phyloP scores from a whole-genome alignment of 176 grass and related monocot species.

The Ampelocalamus luodianensis region DNA sequence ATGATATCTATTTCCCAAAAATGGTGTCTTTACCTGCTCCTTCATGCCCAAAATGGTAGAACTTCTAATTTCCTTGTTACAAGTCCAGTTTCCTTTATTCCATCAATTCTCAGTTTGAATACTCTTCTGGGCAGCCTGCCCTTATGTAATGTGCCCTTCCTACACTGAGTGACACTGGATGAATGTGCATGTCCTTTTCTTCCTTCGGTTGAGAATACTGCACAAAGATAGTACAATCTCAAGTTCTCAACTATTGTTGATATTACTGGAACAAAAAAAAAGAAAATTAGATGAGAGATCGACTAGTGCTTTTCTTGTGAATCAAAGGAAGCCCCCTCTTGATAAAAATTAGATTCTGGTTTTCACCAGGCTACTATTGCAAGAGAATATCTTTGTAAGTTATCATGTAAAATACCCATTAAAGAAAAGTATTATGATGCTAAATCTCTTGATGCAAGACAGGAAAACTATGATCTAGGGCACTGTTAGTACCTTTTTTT shows the following conservation, averaged over 20 bases:
- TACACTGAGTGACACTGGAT: background rate
- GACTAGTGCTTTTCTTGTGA: background rate
- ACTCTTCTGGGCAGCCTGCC: background rate
- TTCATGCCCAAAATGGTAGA: background rate
- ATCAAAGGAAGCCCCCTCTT: background rate
- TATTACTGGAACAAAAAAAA: background rate
- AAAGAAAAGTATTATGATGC: background rate
- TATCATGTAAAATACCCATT: background rate
- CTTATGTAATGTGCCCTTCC: background rate
- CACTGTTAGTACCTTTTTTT: background rate
- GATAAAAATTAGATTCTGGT: too few species aligned
- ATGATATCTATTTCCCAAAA: background rate
- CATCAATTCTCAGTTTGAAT: background rate
- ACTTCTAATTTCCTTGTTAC: background rate
- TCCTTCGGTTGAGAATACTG: background rate
- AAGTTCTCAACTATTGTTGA: background rate
- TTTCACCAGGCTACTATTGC: too few species aligned
- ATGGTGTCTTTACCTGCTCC: background rate
- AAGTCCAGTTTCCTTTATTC: background rate
- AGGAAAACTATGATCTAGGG: background rate
- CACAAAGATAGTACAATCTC: background rate
- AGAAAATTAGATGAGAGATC: background rate
- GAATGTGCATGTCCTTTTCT: background rate
- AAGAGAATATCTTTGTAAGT: background rate
- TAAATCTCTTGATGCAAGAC: background rate